Evolutionary conservation across 352 stramenopile species (phyloP), one percentile per base, ranked within the genome.

Genomic region (Phytophthora cactorum): DNA sequence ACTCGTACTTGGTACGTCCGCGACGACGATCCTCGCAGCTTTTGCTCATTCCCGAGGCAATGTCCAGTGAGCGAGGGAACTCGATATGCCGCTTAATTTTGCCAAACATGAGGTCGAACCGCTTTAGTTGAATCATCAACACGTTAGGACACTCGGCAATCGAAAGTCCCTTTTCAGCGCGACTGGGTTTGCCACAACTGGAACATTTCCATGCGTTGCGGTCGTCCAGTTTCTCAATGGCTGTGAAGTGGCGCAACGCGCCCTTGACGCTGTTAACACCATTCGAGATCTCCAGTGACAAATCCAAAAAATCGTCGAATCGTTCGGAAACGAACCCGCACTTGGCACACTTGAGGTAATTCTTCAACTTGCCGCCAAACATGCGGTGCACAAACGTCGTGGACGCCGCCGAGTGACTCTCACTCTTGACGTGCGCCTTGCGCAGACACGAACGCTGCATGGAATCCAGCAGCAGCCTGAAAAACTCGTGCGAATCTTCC

Each of bases 401-500:
- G 6, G 77, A 55, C 2, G 84, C 88, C 2, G 68, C 65, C 11
- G 77, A 77, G 50, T 89, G 67, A 7, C 32, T 87, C 58, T 93
- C 83, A 50, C 79, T 79, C 55, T 93, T 94, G 31, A 96, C 82
- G 44, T 84, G 79, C 17, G 83, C 84, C 36, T 85, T 81, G 15
- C 84, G 83, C 47, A 96, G 51, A 72, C 83, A 89, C 39, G 83
- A 83, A 10, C 88, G 78, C 53, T 96, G 89, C 82, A 97, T 95
- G 9, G 81, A 78, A 63, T 97, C 90, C 58, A 98, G 65, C 51
- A 98, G 68, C 50, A 96, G 60, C 0, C 91, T 82, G 59, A 98
- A 95, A 68, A 97, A 97, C 72, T 98, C 92, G 77, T 98, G 92
- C 52, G 92, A 92, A 65, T 98, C 92, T 67, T 98, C 91, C 66